Evolutionary conservation across 176 grass and related monocot species (phyloP).

Genomic region (Thalia dealbata): DNA sequence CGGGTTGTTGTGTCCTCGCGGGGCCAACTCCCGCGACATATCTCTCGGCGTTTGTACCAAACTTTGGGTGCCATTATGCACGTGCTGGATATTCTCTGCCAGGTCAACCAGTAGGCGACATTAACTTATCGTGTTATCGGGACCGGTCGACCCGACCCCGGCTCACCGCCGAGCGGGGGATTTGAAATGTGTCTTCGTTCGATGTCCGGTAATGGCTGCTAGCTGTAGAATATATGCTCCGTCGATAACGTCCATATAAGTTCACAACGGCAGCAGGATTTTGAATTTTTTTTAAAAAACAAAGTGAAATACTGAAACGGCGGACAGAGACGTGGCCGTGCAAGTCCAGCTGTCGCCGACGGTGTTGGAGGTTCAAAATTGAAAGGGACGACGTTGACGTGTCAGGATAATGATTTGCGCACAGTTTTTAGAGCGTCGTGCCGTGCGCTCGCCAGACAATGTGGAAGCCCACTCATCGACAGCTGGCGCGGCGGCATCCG

Average conservation of each 20-base stretch:
- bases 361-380: not conserved
- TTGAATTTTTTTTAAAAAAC: no score
- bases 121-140: not conserved
- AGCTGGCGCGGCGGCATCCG: not conserved
- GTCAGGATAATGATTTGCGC: not conserved
- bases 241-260: not conserved
- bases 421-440: not conserved
- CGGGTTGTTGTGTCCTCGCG: no score
- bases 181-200: no score
- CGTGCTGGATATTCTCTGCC: not conserved
- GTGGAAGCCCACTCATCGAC: not conserved
- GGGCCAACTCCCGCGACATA: not conserved
- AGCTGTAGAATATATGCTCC: no score
- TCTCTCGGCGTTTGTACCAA: not conserved
- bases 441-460: not conserved
- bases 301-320: no score
- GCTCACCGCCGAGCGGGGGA: no score
- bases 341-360: not conserved
- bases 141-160: no score
- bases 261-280: not conserved
- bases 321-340: not conserved
- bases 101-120: not conserved
- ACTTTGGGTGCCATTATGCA: not conserved
- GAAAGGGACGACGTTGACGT: not conserved
- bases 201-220: no score